Evolutionary conservation across 2,329 filamentous ascomycete genomes (phyloP).

Genomic region (Sclerotinia spermophila): DNA sequence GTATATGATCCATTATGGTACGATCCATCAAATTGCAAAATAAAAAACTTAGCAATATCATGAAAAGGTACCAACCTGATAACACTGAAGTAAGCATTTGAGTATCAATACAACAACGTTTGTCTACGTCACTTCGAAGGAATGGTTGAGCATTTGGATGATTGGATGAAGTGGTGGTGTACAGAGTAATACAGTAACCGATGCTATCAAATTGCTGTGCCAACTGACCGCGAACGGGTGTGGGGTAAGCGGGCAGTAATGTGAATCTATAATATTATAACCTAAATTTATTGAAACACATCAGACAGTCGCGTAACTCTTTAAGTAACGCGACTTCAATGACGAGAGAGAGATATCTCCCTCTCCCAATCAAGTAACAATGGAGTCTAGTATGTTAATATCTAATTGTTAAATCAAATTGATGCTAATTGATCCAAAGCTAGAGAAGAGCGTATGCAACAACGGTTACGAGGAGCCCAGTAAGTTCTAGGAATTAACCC

Average conservation of each 20-base stretch:
- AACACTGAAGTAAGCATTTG: background rate
- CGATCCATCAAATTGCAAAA: background rate
- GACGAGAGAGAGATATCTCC: constrained; percentile 1
- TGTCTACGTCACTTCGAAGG: background rate
- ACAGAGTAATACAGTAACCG: background rate
- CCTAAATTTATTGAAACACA: background rate
- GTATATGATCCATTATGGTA: background rate
- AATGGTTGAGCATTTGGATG: background rate
- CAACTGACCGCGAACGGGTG: background rate
- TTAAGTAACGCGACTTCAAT: constrained; percentile 10
- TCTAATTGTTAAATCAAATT: too few relatives aligned
- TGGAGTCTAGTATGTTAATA: constrained; percentile 14
- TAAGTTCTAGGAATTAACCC: constrained; percentile 38
- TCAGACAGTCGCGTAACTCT: background rate
- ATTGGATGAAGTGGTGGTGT: background rate
- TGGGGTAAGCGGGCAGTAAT: background rate
- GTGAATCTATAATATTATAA: background rate
- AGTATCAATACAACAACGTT: background rate
- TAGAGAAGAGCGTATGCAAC: constrained; percentile 59
- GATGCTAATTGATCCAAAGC: constrained; percentile 37
- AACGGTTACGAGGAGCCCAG: constrained; percentile 63
- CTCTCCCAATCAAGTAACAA: background rate
- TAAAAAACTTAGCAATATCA: background rate
- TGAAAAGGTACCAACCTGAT: background rate
- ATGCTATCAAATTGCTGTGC: background rate